Conservation (phyloP, 2,329 filamentous ascomycete species). For the Claviceps cyperi region DNA sequence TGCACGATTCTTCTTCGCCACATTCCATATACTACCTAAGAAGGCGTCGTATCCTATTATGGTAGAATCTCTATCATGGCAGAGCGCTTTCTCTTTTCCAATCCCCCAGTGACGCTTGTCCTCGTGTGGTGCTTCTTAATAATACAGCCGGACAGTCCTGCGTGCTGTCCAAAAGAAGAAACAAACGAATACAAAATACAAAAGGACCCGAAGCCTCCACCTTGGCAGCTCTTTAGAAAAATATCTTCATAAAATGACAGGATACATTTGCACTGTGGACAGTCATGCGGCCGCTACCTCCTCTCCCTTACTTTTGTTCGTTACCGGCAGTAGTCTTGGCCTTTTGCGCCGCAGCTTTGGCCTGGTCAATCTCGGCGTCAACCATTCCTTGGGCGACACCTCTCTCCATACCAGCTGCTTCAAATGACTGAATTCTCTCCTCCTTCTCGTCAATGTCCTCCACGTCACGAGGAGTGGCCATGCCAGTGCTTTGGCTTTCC, state of each 20-base stretch:
- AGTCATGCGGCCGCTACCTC: not conserved
- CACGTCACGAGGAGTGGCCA: constrained; percentile 65
- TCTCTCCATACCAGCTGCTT: constrained; percentile 31
- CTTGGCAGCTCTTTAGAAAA: constrained; percentile 10
- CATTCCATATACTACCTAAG: not conserved
- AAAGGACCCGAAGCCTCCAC: not conserved
- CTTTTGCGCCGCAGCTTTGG: constrained; percentile 15
- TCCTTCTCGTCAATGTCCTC: constrained; percentile 95
- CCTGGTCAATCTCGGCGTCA: constrained; percentile 37
- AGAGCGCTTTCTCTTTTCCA: not conserved
- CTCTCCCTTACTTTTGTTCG: constrained; percentile 1
- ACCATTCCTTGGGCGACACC: constrained; percentile 38
- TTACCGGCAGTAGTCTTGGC: constrained; percentile 8
- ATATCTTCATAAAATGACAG: constrained; percentile 12
- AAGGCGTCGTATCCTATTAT: constrained; percentile 4
- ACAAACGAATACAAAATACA: not conserved
- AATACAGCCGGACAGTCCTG: not conserved
- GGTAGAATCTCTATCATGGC: constrained; percentile 1
- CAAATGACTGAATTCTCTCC: constrained; percentile 43
- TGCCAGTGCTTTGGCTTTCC: constrained; percentile 59
- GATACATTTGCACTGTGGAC: not conserved
- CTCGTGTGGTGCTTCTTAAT: not conserved
- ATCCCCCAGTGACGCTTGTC: not conserved
- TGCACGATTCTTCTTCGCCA: too few relatives aligned
- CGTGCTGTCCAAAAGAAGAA: constrained; percentile 1